These are phyloP conservation scores for Penicillium janthinellum DNA, from an alignment of 2,329 filamentous ascomycete species.

Conservation along the genomic window DNA sequence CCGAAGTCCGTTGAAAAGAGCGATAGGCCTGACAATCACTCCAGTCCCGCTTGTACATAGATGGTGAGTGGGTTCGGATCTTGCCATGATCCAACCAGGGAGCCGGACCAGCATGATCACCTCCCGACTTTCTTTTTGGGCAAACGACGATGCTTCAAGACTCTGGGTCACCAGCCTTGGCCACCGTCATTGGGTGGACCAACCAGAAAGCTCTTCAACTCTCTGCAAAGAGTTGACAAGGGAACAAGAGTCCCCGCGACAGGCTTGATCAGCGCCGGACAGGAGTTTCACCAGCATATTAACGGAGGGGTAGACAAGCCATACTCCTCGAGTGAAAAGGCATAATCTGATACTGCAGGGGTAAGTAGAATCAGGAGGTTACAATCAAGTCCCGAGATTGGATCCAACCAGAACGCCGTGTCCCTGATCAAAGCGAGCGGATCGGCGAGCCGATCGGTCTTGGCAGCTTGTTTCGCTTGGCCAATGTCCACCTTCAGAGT, in stretches of 20 bases:
- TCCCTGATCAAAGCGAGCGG: background rate
- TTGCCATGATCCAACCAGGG: slow-evolving; percentile 12
- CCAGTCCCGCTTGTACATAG: background rate
- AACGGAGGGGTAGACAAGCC: background rate
- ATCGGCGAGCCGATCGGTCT: slow-evolving; percentile 4
- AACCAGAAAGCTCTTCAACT: background rate
- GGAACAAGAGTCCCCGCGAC: background rate
- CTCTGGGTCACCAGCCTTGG: slow-evolving; percentile 10
- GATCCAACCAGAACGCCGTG: background rate
- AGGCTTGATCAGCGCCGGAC: background rate
- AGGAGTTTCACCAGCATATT: slow-evolving; percentile 1
- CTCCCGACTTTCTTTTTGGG: background rate
- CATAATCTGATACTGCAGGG: background rate
- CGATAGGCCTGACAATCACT: slow-evolving; percentile 20
- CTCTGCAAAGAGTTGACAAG: background rate
- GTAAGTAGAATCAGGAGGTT: background rate
- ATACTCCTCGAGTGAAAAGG: background rate
- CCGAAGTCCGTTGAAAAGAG: background rate
- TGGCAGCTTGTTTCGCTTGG: background rate
- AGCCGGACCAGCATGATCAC: background rate
- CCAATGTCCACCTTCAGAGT: background rate
- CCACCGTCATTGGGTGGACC: slow-evolving; percentile 13
- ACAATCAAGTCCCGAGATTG: background rate
- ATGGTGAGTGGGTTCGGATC: slow-evolving; percentile 1
- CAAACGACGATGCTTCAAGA: slow-evolving; percentile 1